Evolutionary conservation across 1,284 basidiomycete genomes (phyloP), one percentile per base, ranked within the genome.

Genomic region (Puccinia horiana): DNA sequence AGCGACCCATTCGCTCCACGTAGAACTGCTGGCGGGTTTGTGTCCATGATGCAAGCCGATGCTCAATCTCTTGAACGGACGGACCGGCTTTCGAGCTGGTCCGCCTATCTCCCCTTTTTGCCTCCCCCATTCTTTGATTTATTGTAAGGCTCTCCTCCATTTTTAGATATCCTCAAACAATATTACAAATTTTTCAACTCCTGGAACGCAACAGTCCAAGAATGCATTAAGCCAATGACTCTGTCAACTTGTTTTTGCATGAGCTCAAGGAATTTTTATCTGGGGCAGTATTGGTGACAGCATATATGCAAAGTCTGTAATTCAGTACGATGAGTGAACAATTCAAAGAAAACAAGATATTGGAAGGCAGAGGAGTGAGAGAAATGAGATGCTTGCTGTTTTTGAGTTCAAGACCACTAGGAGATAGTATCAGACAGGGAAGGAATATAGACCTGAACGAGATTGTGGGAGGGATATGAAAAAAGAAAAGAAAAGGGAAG

Each of bases 61-160:
- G 79, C 79, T 73, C 72, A 81, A 81, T 81, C 79, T 81, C 47
- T 81, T 81, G 79, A 81, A 74, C 79, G 79, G 79, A 81, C 79
- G 79, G 58, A 54, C 72, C 79, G 79, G 79, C 79, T 81, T 81
- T 81, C 79, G 79, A 81, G 79, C 79, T 81, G 79, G 79, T 75
- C 44, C 79, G 79, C 79, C 72, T 81, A 81, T 80, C 49, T n/a
- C 44, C 61, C 52, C 32, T 76, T 49, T 49, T 77, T 56, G 54
- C 5, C 54, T 23, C 54, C 54, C 23, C 49, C 23, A 18, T 3
- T 29, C 26, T 58, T 58, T 58, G n/a, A n/a, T n/a, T 58, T n/a
- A 14, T 52, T 47, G 44, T 12, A 52, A 18, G 16, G 9, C 49
- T 58, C n/a, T n/a, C 23, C 54, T 44, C 42, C n/a, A n/a, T n/a